Percentiles rank a stretch among this genome's conserved stretches.
Evolutionary conservation across 768 basidiomycete species (phyloP).

Genomic region (Tulasnella sp.): DNA sequence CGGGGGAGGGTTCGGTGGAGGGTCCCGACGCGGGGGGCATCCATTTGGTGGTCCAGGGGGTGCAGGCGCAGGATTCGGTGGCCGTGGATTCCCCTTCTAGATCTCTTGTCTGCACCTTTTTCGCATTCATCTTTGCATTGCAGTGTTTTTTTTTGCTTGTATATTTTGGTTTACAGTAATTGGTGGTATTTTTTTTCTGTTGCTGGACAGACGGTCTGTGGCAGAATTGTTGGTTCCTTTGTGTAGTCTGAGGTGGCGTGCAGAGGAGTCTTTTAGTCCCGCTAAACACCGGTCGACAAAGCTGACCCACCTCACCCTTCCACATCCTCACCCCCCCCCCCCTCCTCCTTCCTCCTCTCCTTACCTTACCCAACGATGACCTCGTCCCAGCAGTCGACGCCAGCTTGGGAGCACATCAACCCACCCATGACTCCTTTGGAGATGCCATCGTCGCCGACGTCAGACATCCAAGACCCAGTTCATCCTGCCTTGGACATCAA

Average conservation of each 20-base stretch:
- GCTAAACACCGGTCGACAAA: not conserved
- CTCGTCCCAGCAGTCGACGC: not conserved
- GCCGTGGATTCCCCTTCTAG: constrained; percentile 10
- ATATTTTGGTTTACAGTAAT: not conserved
- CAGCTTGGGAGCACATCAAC: constrained; percentile 7
- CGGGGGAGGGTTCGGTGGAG: constrained; percentile 20
- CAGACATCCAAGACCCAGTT: constrained; percentile 3
- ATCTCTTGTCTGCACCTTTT: not conserved
- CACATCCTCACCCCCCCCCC: not conserved
- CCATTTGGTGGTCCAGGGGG: not conserved
- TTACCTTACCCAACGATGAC: not conserved
- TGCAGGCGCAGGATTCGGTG: not conserved
- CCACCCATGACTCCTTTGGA: constrained; percentile 13
- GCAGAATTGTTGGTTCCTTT: not conserved
- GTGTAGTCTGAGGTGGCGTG: not conserved
- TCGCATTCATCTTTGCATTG: too few species aligned
- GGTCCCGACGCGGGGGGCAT: constrained; percentile 8
- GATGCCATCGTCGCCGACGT: constrained; percentile 9
- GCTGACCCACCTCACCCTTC: too few species aligned
- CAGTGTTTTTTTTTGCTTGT: not conserved
- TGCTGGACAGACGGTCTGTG: not conserved
- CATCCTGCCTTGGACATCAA: constrained; percentile 6
- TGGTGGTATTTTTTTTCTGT: too few species aligned
- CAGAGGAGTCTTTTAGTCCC: not conserved
- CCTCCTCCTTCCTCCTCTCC: not conserved